Conservation (phyloP, 2,329 filamentous ascomycete genomes). For the Aureobasidium subglaciale region DNA sequence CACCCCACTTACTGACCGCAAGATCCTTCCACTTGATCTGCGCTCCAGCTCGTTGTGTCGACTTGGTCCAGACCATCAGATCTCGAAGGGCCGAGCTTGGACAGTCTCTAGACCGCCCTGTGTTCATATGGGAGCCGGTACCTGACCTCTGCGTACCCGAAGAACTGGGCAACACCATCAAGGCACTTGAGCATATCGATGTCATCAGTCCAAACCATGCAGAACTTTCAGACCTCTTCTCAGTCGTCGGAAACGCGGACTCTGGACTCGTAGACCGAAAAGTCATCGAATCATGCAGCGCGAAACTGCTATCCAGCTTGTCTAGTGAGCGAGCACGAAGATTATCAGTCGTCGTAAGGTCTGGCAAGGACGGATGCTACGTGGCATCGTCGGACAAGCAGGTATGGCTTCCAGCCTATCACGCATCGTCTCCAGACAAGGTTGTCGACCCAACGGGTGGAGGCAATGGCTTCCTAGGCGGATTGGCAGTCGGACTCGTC, state of each 20-base stretch:
- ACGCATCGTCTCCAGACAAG: constrained; percentile 40
- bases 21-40: constrained; percentile 85
- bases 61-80: constrained; percentile 66
- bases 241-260: constrained; percentile 36
- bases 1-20: constrained; percentile 57
- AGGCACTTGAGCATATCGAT: constrained; percentile 49
- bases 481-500: constrained; percentile 50
- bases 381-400: constrained; percentile 34
- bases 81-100: constrained; percentile 38
- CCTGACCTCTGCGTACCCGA: constrained; percentile 76
- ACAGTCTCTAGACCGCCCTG: constrained; percentile 42
- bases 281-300: constrained; percentile 34
- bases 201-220: constrained; percentile 74
- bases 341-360: constrained; percentile 60
- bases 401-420: constrained; percentile 71
- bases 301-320: constrained; percentile 23
- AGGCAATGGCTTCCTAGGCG: constrained; percentile 79
- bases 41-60: constrained; percentile 66
- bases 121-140: constrained; percentile 93
- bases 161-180: constrained; percentile 46
- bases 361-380: constrained; percentile 64
- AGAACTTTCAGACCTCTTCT: constrained; percentile 84
- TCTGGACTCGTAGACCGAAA: constrained; percentile 31
- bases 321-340: constrained; percentile 20
- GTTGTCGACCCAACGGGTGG: constrained; percentile 93